Percentiles rank a stretch among this genome's conserved stretches.
These are phyloP conservation scores for Litchi chinensis DNA, from an alignment of 345 rosid genomes.

Conservation along the genomic window DNA sequence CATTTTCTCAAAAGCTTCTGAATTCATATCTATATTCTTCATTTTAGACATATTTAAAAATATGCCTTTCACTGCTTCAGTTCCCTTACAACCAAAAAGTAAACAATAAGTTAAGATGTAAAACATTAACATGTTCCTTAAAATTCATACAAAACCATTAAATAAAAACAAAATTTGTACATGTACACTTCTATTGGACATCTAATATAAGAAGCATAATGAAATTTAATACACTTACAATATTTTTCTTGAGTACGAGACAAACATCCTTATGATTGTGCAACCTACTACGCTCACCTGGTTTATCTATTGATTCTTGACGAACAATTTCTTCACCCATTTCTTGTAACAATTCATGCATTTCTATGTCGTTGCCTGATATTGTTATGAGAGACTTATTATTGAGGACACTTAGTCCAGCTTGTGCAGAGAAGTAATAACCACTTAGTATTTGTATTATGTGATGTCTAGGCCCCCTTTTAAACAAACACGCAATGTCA, in stretches of 20 bases:
- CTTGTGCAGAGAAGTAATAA: background rate
- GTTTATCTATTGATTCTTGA: conserved; percentile 8
- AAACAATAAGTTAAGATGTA: background rate
- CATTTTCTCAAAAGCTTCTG: conserved; percentile 5
- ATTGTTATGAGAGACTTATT: conserved; percentile 36
- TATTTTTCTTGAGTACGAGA: background rate
- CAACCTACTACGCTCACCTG: conserved; percentile 6
- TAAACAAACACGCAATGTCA: conserved; percentile 51
- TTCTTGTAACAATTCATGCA: conserved; percentile 50
- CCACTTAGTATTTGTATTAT: conserved; percentile 23
- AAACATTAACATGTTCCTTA: too few species aligned
- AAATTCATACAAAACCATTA: background rate
- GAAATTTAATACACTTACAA: background rate
- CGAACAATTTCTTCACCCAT: conserved; percentile 12
- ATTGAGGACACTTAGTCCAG: background rate
- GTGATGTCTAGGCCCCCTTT: conserved; percentile 11
- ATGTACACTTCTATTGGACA: background rate
- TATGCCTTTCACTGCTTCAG: background rate
- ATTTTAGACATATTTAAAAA: conserved; percentile 18
- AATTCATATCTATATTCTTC: background rate
- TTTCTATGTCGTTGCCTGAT: conserved; percentile 15
- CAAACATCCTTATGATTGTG: conserved; percentile 6
- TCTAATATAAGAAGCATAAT: background rate
- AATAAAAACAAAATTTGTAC: too few species aligned
- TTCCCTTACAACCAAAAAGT: conserved; percentile 1